Conservation (phyloP, 2,329 filamentous ascomycete species). For the Magnaporthiopsis incrustans region DNA sequence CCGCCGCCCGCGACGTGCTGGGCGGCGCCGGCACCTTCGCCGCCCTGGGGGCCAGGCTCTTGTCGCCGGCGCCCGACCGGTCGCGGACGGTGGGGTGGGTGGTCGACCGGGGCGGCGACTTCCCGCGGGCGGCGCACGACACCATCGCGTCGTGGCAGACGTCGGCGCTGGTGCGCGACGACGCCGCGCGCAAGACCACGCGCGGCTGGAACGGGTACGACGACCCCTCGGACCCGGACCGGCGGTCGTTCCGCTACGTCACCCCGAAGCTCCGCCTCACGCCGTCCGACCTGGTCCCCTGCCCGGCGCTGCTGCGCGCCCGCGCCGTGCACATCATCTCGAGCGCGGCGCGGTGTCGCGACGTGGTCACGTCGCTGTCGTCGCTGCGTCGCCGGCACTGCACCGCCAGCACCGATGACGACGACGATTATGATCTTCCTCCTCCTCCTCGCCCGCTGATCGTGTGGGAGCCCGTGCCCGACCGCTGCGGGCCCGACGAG, state of each 20-base stretch:
- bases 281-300: constrained; percentile 56
- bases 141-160: constrained; percentile 71
- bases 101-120: constrained; percentile 82
- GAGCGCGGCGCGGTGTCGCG: constrained; percentile 66
- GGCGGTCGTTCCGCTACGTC: constrained; percentile 73
- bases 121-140: constrained; percentile 57
- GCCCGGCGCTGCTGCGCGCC: constrained; percentile 54
- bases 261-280: constrained; percentile 81
- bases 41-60: constrained; percentile 79
- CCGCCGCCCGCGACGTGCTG: constrained; percentile 66
- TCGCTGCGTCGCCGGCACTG: constrained; percentile 37
- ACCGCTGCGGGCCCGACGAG: constrained; percentile 68
- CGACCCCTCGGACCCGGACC: constrained; percentile 47
- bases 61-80: constrained; percentile 55
- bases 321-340: constrained; percentile 85
- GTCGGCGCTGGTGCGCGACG: constrained; percentile 58
- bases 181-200: constrained; percentile 66
- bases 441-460: constrained; percentile 67
- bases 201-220: constrained; percentile 90
- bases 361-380: constrained; percentile 65
- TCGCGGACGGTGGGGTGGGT: constrained; percentile 78
- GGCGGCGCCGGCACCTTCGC: constrained; percentile 85
- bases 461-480: constrained; percentile 93
- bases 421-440: constrained; percentile 28
- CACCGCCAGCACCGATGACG: constrained; percentile 13